Base-by-base conservation (phyloP, 2,329 filamentous ascomycete species). In the Cladosporium sp. region DNA sequence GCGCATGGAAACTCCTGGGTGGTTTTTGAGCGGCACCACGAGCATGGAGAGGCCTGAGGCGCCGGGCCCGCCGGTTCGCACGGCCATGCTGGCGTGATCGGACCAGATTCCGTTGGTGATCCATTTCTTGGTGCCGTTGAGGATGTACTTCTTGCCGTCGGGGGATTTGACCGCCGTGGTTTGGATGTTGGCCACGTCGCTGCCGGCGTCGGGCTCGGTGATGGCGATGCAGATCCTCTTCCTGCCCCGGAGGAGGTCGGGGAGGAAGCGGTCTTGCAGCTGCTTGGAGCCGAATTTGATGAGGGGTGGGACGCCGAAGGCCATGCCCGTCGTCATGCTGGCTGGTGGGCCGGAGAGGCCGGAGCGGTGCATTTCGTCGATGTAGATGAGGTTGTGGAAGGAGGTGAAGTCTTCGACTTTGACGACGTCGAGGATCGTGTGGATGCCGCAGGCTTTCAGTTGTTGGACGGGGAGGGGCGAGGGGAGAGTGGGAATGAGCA, bases 81-180 rank as follows among this genome's bases (percentile, higher is more conserved):
- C 86, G 0, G 86, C 86, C 83, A 88, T 88, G 27, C 77, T 79
- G 6, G 78, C 75, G 58, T 82, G 83, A 52, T 89, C 80, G 4
- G 80, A 74, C 84, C 83, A 88, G 53, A 87, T 81, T 4, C 82
- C 86, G 60, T 86, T 87, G 0, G 84, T 87, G 61, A 88, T 87
- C 86, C 86, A 90, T 70, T 90, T 89, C 77, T 89, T 89, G 0
- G 78, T 76, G n/a, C 86, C 86, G 52, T 87, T 89, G 42, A 89
- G 70, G 41, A 89, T 76, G 62, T 85, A 90, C 60, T 80, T 71
- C 63, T 82, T 83, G 9, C 85, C 85, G 61, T 85, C 82, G 0
- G 72, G 62, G 6, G 74, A 79, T 65, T 82, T 84, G 3, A 67
- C 72, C 2, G 86, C 86, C 0, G 81, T 86, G 0, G 86, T 89